Evolutionary conservation across 2,329 filamentous ascomycete species (phyloP).

Genomic region (Zopfia rhizophila): DNA sequence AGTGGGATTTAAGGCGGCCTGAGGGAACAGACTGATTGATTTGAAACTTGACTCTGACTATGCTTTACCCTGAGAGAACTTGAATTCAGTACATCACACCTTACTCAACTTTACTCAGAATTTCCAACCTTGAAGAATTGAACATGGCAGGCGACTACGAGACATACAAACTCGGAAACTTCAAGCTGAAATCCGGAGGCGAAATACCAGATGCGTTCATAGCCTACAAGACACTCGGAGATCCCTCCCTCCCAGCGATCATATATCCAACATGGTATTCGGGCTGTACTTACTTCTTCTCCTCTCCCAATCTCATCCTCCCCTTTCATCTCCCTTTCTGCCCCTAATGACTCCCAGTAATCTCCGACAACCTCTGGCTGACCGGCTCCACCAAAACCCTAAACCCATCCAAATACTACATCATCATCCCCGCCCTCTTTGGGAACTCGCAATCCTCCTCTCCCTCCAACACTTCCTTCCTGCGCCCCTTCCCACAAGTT

Average conservation of each 20-base stretch:
- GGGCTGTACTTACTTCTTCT: conserved; percentile 58
- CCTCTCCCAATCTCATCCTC: conserved; percentile 6
- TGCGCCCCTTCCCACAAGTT: conserved; percentile 69
- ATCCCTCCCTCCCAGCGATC: conserved; percentile 69
- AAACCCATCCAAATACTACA: conserved; percentile 72
- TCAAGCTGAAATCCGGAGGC: conserved; percentile 72
- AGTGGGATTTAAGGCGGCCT: no score
- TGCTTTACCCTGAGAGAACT: no score
- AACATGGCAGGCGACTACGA: conserved; percentile 53
- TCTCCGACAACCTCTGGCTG: conserved; percentile 80
- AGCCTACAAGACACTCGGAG: conserved; percentile 80
- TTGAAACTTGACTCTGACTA: no score
- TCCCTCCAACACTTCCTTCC: conserved; percentile 68
- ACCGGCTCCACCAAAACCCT: conserved; percentile 73
- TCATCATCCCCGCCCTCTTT: conserved; percentile 75
- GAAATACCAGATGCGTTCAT: conserved; percentile 72
- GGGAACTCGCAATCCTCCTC: conserved; percentile 75
- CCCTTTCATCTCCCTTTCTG: neutral
- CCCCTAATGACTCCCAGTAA: conserved; percentile 52
- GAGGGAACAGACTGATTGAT: no score
- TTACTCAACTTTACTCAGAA: no score
- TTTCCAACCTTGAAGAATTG: no score
- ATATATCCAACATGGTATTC: conserved; percentile 84
- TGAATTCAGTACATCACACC: no score
- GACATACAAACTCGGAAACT: conserved; percentile 71